Evolutionary conservation across 495 filamentous ascomycete species (phyloP).

Genomic region (Chaetomium cochliodes): DNA sequence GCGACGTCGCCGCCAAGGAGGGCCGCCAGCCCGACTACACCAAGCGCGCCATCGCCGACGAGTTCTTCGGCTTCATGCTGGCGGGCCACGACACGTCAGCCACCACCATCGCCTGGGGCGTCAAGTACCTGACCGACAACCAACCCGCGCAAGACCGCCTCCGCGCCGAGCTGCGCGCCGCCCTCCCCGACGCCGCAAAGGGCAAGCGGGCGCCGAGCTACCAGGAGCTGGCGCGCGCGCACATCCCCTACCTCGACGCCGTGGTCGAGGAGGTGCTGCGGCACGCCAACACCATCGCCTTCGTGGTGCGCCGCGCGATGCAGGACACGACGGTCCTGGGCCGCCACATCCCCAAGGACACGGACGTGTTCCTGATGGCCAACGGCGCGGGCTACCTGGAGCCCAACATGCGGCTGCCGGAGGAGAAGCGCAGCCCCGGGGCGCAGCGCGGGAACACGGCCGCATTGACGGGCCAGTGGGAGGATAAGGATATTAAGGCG

Average conservation of each 20-base stretch:
- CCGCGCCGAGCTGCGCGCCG: conserved; percentile 23
- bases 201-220: conserved; percentile 23
- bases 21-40: conserved; percentile 31
- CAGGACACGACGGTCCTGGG: conserved; percentile 40
- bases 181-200: conserved; percentile 20
- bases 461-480: conserved; percentile 31
- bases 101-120: conserved; percentile 30
- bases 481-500: conserved; percentile 45
- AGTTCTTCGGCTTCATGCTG: conserved; percentile 37
- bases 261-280: conserved; percentile 35
- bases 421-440: conserved; percentile 29
- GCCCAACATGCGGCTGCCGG: conserved; percentile 26
- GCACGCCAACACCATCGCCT: conserved; percentile 19
- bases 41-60: conserved; percentile 33
- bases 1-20: conserved; percentile 34
- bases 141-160: conserved; percentile 31
- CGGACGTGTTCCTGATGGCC: conserved; percentile 34
- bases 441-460: conserved; percentile 22
- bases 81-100: conserved; percentile 37
- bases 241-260: conserved; percentile 38
- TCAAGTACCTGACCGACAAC: conserved; percentile 39
- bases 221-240: conserved; percentile 25
- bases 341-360: conserved; percentile 42
- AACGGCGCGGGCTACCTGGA: conserved; percentile 33
- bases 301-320: conserved; percentile 32